Base-by-base conservation (phyloP, 2,329 filamentous ascomycete species). In the Chlorencoelia australis region DNA sequence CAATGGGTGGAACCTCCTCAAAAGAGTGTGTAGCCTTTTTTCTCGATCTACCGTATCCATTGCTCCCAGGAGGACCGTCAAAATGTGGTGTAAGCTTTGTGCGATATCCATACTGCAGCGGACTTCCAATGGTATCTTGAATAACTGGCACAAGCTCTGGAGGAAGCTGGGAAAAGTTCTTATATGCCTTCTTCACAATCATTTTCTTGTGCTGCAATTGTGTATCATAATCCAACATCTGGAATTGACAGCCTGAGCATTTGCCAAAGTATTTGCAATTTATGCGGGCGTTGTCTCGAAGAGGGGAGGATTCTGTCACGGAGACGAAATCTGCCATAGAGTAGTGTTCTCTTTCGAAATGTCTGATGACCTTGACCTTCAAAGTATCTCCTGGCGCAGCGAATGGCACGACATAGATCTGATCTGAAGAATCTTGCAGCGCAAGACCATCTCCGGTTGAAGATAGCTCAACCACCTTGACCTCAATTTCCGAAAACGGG, bases 81-180 rank as follows among this genome's bases (percentile, higher is more conserved):
- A 96, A 98, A 61, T 98, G 91, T 18, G 91, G 91, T 13, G 91
- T 98, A 47, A 98, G 71, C 63, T 98, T 98, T 14, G 91, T 98
- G 36, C 91, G 77, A 66, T 98, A 98, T 39, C 81, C 83, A 60
- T 93, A 96, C 61, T 94, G 79, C 43, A 94, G 61, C 2, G 91
- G 91, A 27, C 85, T 94, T 31, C 82, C 83, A 52, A 95, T 87
- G 7, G 91, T 98, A 46, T 93, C 82, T 33, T 70, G 73, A 38
- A 96, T 72, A 3, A 71, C 55, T 2, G 91, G 91, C 1, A 96
- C 68, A 14, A 82, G 66, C 41, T 82, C 77, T 0, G 82, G 73
- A 1, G 82, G 69, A 5, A 98, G 68, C 42, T 85, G 76, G 10
- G 88, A 93, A 62, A 96, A 98, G 65, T 94, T 89, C 43, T 68